phyloP scores from a whole-genome alignment of 306 rosid species.

The Rosa lucieae region DNA sequence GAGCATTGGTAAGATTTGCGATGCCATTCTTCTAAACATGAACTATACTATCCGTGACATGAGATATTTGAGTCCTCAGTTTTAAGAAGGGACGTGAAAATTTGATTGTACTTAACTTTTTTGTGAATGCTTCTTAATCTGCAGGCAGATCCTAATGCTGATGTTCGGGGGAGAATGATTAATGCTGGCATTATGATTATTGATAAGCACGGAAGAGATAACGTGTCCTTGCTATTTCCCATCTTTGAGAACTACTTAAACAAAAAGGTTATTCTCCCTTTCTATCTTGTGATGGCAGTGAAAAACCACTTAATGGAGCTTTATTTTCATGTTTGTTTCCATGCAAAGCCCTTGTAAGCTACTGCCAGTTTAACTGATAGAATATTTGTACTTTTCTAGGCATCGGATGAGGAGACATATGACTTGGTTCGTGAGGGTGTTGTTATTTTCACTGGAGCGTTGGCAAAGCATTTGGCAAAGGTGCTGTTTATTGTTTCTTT shows the following conservation, averaged over 20 bases:
- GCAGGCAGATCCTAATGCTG: slow-evolving; percentile 96
- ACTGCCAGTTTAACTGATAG: slow-evolving; percentile 2
- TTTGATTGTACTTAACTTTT: not conserved
- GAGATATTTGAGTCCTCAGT: not conserved
- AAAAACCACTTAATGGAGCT: not conserved
- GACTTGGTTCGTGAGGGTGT: slow-evolving; percentile 99
- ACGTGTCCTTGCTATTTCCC: slow-evolving; percentile 84
- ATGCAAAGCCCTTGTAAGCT: not conserved
- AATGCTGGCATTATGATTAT: slow-evolving; percentile 94
- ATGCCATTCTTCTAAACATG: not conserved
- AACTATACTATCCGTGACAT: not conserved
- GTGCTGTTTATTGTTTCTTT: slow-evolving; percentile 31
- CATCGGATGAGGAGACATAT: slow-evolving; percentile 86
- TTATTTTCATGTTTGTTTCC: slow-evolving; percentile 7
- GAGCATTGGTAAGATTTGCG: slow-evolving; percentile 70
- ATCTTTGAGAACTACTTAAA: slow-evolving; percentile 92
- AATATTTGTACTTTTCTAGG: slow-evolving; percentile 42
- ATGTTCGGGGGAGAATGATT: slow-evolving; percentile 96
- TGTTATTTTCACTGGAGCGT: slow-evolving; percentile 95
- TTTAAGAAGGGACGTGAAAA: not conserved
- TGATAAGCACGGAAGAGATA: slow-evolving; percentile 90
- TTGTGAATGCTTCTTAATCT: slow-evolving; percentile 36
- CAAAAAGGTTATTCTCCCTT: slow-evolving; percentile 60
- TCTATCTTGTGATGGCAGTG: not conserved
- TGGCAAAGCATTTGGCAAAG: slow-evolving; percentile 95